A percentile compares a stretch with the other conserved stretches of the same genome.
Evolutionary conservation across 2,329 filamentous ascomycete genomes (phyloP).

Genomic region (Verticillium nonalfalfae): DNA sequence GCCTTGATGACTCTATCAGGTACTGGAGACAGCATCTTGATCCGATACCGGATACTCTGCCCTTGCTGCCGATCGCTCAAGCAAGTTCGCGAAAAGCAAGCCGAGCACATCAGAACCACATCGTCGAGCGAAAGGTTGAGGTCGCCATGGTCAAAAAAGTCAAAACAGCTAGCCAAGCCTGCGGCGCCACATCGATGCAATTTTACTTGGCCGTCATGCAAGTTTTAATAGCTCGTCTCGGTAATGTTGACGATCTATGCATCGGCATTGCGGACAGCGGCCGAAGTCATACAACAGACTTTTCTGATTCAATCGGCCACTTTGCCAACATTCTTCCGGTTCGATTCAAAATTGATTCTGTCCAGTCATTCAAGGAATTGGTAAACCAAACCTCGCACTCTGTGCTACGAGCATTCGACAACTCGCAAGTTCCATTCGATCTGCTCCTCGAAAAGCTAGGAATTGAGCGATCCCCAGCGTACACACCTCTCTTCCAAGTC

Average conservation of each 20-base stretch:
- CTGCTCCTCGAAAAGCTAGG: slow-evolving; percentile 33
- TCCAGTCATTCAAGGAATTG: slow-evolving; percentile 15
- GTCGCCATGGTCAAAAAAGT: neutral
- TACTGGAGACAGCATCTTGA: neutral
- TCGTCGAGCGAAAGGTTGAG: neutral
- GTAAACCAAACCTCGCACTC: slow-evolving; percentile 14
- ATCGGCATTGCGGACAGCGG: slow-evolving; percentile 35
- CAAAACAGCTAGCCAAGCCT: neutral
- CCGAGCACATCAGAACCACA: neutral
- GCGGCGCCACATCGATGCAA: neutral
- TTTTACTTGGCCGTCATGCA: slow-evolving; percentile 16
- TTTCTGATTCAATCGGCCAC: slow-evolving; percentile 24
- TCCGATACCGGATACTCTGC: neutral
- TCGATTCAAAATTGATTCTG: slow-evolving; percentile 18
- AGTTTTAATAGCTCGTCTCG: slow-evolving; percentile 15
- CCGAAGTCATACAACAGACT: neutral
- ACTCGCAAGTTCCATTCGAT: slow-evolving; percentile 39
- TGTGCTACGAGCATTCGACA: slow-evolving; percentile 23
- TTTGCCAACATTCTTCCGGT: slow-evolving; percentile 38
- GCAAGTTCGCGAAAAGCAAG: neutral
- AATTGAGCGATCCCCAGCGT: slow-evolving; percentile 22
- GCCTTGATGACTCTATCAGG: neutral
- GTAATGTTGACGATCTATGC: slow-evolving; percentile 26
- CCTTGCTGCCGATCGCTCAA: neutral
- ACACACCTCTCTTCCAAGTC: slow-evolving; percentile 39